Base-by-base conservation (phyloP, 139 green algal genomes). In the Chlamydomonas sp. region DNA sequence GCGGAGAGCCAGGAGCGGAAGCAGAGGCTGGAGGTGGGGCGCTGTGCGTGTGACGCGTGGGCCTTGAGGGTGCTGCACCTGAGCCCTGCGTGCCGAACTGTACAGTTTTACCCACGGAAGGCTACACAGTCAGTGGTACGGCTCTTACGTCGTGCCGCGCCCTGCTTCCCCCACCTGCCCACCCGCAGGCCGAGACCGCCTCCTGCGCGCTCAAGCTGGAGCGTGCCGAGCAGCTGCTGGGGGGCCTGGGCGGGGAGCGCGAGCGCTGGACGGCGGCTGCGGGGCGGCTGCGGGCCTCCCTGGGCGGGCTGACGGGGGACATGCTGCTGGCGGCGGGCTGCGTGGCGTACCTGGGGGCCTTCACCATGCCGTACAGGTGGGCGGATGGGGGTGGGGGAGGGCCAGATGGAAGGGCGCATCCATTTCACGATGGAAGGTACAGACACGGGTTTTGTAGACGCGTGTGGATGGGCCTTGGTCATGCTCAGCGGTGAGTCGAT, bases 131-230 rank as follows among this genome's bases (percentile, higher is more conserved):
- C 17, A 79, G 17, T 14, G 17, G 49, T 20, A 79, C 74, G 14
- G 17, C 9, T 57, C 49, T 49, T 18, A 14, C 66, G 14, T 81
- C 66, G 10, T 63, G 64, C 79, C 31, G 31, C 31, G 31, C 31
- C 31, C 31, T 49, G 31, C 31, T 49, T 49, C 31, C 31, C 31
- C 31, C 31, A 49, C 31, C 18, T 16, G 20, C 71, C 71, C 18
- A 5, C 71, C 59, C 3, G 3, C 81, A 86, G 58, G 74, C 85
- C 18, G 92, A 97, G 59, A 93, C 95, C 66, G 89, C 93, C 63
- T 74, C 94, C 71, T 97, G 95, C 87, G 91, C 67, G 5, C 14
- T 94, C 9, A 97, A 97, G 91, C 94, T 97, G 63, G 94, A 96
- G 61, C 90, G 95, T 0, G 95, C 95, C 64, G 85, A 96, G 85